These are phyloP conservation scores for Solanum sitiens DNA, from an alignment of 257 asterid species.

Conservation along the genomic window DNA sequence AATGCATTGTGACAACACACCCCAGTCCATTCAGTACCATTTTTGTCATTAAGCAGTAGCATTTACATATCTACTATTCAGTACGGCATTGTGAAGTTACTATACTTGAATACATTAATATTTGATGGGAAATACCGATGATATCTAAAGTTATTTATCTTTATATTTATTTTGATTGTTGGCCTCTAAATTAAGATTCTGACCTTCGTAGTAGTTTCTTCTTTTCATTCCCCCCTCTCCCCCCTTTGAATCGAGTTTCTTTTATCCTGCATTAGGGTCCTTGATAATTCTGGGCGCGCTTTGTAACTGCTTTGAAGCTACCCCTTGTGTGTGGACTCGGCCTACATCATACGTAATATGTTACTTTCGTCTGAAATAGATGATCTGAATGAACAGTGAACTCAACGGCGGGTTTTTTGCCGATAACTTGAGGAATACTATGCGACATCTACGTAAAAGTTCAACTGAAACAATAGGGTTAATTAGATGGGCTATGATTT, in stretches of 20 bases:
- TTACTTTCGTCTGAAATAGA: not conserved
- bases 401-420: not conserved
- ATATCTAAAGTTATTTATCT: not conserved
- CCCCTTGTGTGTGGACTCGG: not conserved
- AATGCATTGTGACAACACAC: not conserved
- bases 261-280: not conserved
- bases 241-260: not conserved
- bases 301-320: not conserved
- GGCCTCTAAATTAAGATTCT: not conserved
- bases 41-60: conserved; percentile 1
- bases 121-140: not conserved
- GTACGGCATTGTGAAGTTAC: not conserved
- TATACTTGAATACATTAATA: not conserved
- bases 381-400: not conserved
- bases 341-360: not conserved
- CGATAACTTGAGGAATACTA: not conserved
- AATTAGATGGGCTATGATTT: not conserved
- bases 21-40: not conserved
- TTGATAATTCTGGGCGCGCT: not conserved
- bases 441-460: not conserved
- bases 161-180: not conserved
- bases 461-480: not conserved
- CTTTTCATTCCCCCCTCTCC: not conserved
- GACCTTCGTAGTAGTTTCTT: not conserved
- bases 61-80: not conserved